Evolutionary conservation across 2,329 filamentous ascomycete species (phyloP).

Genomic region (Phyllachora maydis): DNA sequence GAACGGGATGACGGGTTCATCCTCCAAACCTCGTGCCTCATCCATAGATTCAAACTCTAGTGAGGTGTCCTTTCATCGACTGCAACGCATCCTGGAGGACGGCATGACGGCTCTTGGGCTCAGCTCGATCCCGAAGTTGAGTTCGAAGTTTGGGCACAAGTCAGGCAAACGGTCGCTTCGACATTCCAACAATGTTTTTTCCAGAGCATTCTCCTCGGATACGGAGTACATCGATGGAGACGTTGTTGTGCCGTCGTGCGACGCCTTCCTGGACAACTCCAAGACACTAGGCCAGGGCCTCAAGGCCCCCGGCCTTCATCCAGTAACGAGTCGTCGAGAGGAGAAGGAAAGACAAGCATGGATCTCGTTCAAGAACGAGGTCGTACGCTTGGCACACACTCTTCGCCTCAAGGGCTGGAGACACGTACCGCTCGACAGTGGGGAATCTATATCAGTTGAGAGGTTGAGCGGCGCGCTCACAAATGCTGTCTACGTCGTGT

Average conservation of each 20-base stretch:
- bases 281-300: conserved; percentile 46
- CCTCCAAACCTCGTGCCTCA: conserved; percentile 15
- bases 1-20: conserved; percentile 2
- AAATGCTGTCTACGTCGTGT: conserved; percentile 90
- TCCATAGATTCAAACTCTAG: conserved; percentile 48
- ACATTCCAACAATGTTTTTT: too few species aligned
- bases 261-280: conserved; percentile 72
- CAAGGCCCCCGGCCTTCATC: conserved; percentile 13
- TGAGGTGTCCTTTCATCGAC: conserved; percentile 53
- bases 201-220: conserved; percentile 65
- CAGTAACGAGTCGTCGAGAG: conserved; percentile 21
- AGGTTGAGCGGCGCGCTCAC: conserved; percentile 80
- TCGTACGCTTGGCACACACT: conserved; percentile 75
- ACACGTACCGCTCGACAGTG: conserved; percentile 50
- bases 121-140: conserved; percentile 19
- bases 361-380: conserved; percentile 79
- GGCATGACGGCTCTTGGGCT: conserved; percentile 35
- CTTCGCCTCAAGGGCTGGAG: conserved; percentile 83
- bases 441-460: conserved; percentile 47
- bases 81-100: conserved; percentile 63
- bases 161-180: too few species aligned
- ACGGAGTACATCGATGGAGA: conserved; percentile 75
- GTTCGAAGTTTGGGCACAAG: conserved; percentile 17
- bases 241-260: conserved; percentile 62
- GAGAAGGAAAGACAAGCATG: conserved; percentile 59